Percentiles rank a stretch among this genome's conserved stretches.
Evolutionary conservation across 2,329 filamentous ascomycete genomes (phyloP).

Genomic region (Aspergillus ochraceoroseus): DNA sequence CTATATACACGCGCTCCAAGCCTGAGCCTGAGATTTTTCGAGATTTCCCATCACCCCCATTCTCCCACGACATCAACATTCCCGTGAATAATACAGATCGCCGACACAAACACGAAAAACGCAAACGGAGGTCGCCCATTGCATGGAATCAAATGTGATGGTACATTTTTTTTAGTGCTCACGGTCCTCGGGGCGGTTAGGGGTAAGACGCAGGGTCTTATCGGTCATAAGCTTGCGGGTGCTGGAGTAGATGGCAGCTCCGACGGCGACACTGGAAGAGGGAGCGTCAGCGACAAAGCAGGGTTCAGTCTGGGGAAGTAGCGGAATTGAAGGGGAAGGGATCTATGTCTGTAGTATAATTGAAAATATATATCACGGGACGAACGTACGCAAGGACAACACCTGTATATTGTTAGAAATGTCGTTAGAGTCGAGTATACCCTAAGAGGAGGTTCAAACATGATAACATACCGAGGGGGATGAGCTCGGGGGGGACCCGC

Average conservation of each 20-base stretch:
- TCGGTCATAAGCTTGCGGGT: constrained; percentile 77
- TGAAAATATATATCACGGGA: constrained; percentile 8
- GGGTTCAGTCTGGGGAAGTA: constrained; percentile 9
- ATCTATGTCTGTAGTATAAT: constrained; percentile 10
- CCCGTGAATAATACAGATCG: constrained; percentile 31
- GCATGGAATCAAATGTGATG: constrained; percentile 31
- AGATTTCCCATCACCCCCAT: constrained; percentile 17
- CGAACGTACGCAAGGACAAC: constrained; percentile 74
- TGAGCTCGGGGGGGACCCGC: constrained; percentile 87
- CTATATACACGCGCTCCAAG: constrained; percentile 38
- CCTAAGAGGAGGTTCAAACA: constrained; percentile 3
- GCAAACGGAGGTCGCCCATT: constrained; percentile 26
- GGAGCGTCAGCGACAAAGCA: constrained; percentile 20
- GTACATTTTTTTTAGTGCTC: constrained; percentile 39
- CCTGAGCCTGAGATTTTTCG: constrained; percentile 25
- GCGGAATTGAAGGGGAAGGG: constrained; percentile 18
- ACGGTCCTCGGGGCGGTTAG: constrained; percentile 54
- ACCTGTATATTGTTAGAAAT: constrained; percentile 50
- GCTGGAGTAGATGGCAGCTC: constrained; percentile 77
- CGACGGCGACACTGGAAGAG: constrained; percentile 57
- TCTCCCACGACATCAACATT: constrained; percentile 26
- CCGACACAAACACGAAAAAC: constrained; percentile 19
- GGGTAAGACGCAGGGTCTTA: constrained; percentile 83
- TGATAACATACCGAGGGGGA: constrained; percentile 73
- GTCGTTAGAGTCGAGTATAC: constrained; percentile 7